Evolutionary conservation across 2,329 filamentous ascomycete genomes (phyloP), one percentile per base, ranked within the genome.

Genomic region (Gaeumannomyces sp.): DNA sequence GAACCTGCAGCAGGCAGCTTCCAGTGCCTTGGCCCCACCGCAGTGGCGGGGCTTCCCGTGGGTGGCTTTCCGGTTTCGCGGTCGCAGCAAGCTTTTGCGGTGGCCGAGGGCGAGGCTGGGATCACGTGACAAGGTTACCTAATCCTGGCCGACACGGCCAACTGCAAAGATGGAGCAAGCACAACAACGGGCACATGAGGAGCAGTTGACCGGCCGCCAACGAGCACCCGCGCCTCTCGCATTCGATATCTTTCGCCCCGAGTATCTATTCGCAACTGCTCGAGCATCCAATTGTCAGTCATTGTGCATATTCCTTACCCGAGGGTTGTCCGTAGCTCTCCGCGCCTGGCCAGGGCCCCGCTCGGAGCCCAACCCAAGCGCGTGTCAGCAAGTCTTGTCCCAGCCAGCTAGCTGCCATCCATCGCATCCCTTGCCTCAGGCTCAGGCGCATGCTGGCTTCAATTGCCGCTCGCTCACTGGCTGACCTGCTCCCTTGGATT

Each of bases 201-300:
- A 31, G 29, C 14, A 31, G 27, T 13, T 60, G 31, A 28, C 31
- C 59, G 59, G 31, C 29, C 28, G 59, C 59, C 59, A 19, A 60
- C 45, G 45, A 53, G 45, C 19, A 53, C 45, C 45, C 45, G 45
- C 45, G 45, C 45, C 29, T 60, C 59, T 35, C 29, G 31, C 59
- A 31, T 35, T 35, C 59, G 59, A 60, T 60, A 60, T 60, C 59
- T 35, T 60, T 60, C 59, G n/a, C 59, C 28, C 10, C 59, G 22
- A 60, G 22, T 60, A 60, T 60, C 31, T 38, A 60, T 60, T 60
- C 27, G 31, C 59, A 22, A 38, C 28, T 60, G 27, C 28, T 60
- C 59, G 59, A 60, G 59, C 59, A 60, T 60, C 27, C 59, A 31
- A 60, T 35, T 60, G 59, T 60, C 59, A 60, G 31, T 60, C 59